A percentile compares a stretch with the other conserved stretches of the same genome.
Evolutionary conservation across 140 eudicot genomes (phyloP).

Genomic region (Oenanthe javanica): DNA sequence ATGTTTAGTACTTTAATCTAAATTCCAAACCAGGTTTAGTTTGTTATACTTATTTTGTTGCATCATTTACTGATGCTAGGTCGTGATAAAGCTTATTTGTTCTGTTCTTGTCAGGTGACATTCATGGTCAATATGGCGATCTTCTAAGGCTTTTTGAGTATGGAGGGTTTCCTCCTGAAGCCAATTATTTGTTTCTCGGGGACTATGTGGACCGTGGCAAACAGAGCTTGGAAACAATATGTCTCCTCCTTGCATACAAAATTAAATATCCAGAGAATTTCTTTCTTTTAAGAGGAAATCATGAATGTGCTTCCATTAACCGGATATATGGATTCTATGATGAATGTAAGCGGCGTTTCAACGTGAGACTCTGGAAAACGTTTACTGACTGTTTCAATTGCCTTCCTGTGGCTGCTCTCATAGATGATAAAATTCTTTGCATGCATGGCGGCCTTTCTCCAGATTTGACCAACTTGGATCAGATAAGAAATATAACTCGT

Average conservation of each 20-base stretch:
- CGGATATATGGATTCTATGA: conserved; percentile 82
- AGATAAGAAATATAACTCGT: conserved; percentile 56
- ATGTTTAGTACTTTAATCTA: no score
- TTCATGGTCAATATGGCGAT: conserved; percentile 79
- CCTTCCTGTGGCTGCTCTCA: conserved; percentile 79
- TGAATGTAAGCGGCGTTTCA: conserved; percentile 78
- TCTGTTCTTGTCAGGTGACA: conserved; percentile 49
- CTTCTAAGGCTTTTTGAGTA: conserved; percentile 69
- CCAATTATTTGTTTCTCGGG: conserved; percentile 70
- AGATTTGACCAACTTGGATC: conserved; percentile 52
- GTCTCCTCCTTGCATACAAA: conserved; percentile 77
- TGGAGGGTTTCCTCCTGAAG: conserved; percentile 72
- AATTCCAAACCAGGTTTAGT: not conserved
- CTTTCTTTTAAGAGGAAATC: conserved; percentile 73
- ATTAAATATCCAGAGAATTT: conserved; percentile 78
- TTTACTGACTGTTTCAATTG: conserved; percentile 78
- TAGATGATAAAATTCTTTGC: conserved; percentile 74
- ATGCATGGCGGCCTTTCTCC: conserved; percentile 92
- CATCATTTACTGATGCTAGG: not conserved
- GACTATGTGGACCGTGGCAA: conserved; percentile 85
- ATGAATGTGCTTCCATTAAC: conserved; percentile 77
- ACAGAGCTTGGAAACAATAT: conserved; percentile 73
- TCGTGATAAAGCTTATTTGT: not conserved
- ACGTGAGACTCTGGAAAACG: conserved; percentile 64
- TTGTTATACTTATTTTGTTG: not conserved